Conservation (phyloP, 148 eudicot species). For the Vaccinium corymbosum region DNA sequence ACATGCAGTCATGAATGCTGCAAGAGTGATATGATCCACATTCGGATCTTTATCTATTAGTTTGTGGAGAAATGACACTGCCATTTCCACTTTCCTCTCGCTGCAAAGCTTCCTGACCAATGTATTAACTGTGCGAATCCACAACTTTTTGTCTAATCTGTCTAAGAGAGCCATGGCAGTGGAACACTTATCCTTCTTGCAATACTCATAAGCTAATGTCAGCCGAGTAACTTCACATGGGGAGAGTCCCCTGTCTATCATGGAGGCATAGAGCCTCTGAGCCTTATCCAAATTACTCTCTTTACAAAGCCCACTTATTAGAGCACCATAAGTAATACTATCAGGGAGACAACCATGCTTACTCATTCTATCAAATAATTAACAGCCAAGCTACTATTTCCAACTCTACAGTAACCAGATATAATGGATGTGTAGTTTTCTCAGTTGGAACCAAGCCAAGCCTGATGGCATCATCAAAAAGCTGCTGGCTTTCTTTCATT, state of each 20-base stretch:
- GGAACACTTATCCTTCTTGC: conserved; percentile 43
- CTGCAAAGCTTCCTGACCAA: conserved; percentile 86
- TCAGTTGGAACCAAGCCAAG: conserved; percentile 64
- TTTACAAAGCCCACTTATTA: conserved; percentile 88
- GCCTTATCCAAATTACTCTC: conserved; percentile 69
- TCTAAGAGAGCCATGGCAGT: conserved; percentile 52
- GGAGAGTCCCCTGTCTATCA: conserved; percentile 58
- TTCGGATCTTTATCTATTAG: conserved; percentile 56
- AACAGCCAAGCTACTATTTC: conserved; percentile 42
- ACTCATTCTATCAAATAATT: conserved; percentile 55
- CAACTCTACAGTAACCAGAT: conserved; percentile 62
- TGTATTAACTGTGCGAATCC: conserved; percentile 68
- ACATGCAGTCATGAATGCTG: conserved; percentile 78
- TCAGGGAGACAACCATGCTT: conserved; percentile 70
- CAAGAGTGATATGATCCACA: conserved; percentile 61
- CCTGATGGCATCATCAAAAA: conserved; percentile 54
- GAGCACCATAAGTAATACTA: conserved; percentile 67
- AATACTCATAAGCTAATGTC: conserved; percentile 78
- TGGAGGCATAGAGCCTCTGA: conserved; percentile 46
- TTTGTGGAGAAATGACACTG: conserved; percentile 53
- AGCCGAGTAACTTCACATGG: conserved; percentile 87
- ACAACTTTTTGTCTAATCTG: conserved; percentile 63
- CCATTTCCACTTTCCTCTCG: conserved; percentile 67
- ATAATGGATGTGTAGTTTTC: conserved; percentile 85
- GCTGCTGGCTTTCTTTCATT: conserved; percentile 59